Conservation (phyloP, 78 protist genomes). For the Isochrysis galbana region DNA sequence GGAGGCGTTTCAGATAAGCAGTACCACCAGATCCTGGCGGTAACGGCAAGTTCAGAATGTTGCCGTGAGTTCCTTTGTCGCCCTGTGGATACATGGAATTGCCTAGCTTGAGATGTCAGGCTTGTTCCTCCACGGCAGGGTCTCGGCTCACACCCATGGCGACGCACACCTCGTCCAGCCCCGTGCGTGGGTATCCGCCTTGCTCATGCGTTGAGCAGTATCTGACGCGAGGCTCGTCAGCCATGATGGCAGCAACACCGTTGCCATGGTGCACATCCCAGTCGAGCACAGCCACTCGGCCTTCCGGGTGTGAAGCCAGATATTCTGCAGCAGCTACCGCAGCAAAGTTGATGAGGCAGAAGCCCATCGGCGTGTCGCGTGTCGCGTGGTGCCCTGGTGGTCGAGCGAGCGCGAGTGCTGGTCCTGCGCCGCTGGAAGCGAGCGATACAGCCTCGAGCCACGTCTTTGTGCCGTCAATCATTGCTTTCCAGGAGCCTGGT, state of each 20-base stretch:
- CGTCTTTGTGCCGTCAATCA: not conserved
- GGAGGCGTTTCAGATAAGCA: not conserved
- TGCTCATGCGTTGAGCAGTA: not conserved
- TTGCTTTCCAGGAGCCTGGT: not conserved
- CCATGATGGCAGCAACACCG: not conserved
- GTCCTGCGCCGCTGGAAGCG: not conserved
- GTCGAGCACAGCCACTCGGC: not conserved
- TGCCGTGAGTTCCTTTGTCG: not conserved
- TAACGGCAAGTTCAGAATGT: not conserved
- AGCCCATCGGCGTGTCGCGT: not conserved
- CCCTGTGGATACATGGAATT: no score
- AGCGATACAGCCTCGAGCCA: not conserved
- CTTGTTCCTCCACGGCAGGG: no score
- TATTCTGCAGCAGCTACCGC: not conserved
- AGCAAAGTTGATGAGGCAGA: not conserved
- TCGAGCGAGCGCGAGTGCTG: not conserved
- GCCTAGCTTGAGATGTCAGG: no score
- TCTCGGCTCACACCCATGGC: no score
- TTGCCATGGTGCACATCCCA: constrained; percentile 8
- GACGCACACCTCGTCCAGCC: not conserved
- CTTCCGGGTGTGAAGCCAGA: not conserved
- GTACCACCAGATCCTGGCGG: not conserved
- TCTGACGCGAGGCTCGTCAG: not conserved
- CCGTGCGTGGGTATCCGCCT: not conserved
- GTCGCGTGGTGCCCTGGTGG: not conserved